Evolutionary conservation across 2,329 filamentous ascomycete species (phyloP).

Genomic region (Triangularia verruculosa): DNA sequence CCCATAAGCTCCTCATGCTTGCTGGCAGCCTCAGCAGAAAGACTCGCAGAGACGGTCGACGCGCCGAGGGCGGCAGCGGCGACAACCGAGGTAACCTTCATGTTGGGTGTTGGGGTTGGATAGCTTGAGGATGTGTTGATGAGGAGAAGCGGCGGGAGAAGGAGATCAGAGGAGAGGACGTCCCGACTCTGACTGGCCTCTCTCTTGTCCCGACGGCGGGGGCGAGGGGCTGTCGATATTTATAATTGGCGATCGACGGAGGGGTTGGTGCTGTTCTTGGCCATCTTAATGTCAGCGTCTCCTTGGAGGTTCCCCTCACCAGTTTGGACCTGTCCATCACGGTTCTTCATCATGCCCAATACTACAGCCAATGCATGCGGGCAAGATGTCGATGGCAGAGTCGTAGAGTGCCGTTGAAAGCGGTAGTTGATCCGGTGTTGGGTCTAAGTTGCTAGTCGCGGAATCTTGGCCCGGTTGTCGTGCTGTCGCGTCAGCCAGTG

Average conservation of each 20-base stretch:
- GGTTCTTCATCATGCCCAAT: background rate
- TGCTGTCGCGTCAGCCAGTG: constrained; percentile 1
- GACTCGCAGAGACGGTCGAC: background rate
- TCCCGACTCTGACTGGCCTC: background rate
- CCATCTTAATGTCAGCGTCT: background rate
- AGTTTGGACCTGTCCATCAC: background rate
- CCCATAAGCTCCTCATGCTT: constrained; percentile 14
- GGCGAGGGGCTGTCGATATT: background rate
- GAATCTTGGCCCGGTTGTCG: constrained; percentile 3
- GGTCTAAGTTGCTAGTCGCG: background rate
- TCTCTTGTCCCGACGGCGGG: background rate
- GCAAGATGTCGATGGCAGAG: background rate
- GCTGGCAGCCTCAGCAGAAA: background rate
- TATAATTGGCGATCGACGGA: background rate
- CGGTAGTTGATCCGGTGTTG: background rate
- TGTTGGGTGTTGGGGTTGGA: background rate
- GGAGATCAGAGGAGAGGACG: background rate
- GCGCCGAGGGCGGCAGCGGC: constrained; percentile 10
- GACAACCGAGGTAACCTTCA: constrained; percentile 12
- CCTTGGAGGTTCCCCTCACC: background rate
- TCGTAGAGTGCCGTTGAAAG: background rate
- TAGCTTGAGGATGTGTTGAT: background rate
- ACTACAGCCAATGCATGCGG: background rate
- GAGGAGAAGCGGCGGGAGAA: background rate
- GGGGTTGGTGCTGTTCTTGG: background rate